A percentile compares a stretch with the other conserved stretches of the same genome.
phyloP scores from a whole-genome alignment of 805 yeast genomes.

The Candida maris region DNA sequence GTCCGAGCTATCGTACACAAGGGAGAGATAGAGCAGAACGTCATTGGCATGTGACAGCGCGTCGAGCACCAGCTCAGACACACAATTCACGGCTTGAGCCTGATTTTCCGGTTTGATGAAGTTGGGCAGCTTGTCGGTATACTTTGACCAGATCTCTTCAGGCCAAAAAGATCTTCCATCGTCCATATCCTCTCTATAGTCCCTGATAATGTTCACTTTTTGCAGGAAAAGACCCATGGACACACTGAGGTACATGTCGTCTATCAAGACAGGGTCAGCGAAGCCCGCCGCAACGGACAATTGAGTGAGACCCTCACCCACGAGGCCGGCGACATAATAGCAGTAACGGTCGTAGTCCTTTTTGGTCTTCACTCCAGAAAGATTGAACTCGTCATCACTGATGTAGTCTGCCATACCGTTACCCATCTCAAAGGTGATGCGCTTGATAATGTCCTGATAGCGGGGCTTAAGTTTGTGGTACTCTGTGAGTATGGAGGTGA shows the following conservation, averaged over 20 bases:
- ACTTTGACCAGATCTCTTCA: conserved; percentile 83
- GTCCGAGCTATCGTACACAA: conserved; percentile 73
- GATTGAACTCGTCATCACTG: conserved; percentile 69
- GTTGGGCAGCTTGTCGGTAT: conserved; percentile 60
- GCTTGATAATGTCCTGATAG: conserved; percentile 75
- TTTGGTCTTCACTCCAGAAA: conserved; percentile 72
- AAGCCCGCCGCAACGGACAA: conserved; percentile 74
- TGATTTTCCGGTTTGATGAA: conserved; percentile 49
- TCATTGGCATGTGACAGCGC: conserved; percentile 76
- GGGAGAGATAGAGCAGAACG: conserved; percentile 68
- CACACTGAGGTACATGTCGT: conserved; percentile 58
- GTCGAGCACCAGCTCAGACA: conserved; percentile 75
- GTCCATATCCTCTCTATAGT: conserved; percentile 83
- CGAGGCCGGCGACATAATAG: conserved; percentile 96
- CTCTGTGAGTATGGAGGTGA: conserved; percentile 64
- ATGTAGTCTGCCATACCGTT: conserved; percentile 97
- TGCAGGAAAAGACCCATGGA: conserved; percentile 95
- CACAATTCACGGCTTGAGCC: conserved; percentile 64
- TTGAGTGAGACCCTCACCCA: conserved; percentile 92
- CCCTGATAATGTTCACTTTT: conserved; percentile 94
- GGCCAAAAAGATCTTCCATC: conserved; percentile 98
- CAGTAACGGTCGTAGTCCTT: conserved; percentile 88
- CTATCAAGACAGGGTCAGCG: conserved; percentile 51
- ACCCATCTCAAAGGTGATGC: conserved; percentile 85
- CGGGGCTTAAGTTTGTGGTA: conserved; percentile 68